These are phyloP conservation scores for Nidula microcarpa DNA, from an alignment of 768 basidiomycete species.

Conservation along the genomic window DNA sequence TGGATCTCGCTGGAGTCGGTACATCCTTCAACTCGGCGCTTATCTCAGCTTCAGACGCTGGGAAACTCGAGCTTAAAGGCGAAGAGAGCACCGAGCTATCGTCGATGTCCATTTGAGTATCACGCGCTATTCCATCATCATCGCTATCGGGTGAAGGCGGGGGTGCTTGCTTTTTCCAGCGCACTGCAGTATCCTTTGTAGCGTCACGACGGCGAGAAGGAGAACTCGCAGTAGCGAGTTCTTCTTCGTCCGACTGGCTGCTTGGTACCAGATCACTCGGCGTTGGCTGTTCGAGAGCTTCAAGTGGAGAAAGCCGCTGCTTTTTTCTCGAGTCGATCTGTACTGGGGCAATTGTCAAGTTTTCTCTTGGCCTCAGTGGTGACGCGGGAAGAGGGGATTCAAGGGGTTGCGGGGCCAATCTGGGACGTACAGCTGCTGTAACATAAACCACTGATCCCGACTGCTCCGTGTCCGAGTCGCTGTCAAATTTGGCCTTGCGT, in stretches of 20 bases:
- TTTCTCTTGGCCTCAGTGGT: constrained; percentile 18
- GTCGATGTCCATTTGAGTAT: too few species aligned
- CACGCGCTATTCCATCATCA: neutral
- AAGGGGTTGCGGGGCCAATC: neutral
- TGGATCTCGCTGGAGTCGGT: too few species aligned
- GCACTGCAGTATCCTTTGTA: neutral
- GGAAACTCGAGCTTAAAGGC: too few species aligned
- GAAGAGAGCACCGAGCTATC: too few species aligned
- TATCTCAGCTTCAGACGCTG: too few species aligned
- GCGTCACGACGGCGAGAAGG: constrained; percentile 11
- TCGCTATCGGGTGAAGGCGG: neutral
- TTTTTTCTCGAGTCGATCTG: constrained; percentile 7
- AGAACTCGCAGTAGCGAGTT: constrained; percentile 26
- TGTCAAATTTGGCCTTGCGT: constrained; percentile 32
- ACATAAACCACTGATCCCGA: constrained; percentile 23
- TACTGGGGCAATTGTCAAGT: constrained; percentile 9
- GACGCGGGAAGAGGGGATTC: neutral
- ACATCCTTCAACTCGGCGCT: too few species aligned
- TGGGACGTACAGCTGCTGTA: constrained; percentile 15
- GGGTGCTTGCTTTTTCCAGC: neutral
- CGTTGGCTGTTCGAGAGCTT: constrained; percentile 6
- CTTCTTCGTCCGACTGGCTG: constrained; percentile 66
- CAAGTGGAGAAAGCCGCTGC: constrained; percentile 22
- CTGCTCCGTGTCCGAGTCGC: constrained; percentile 27
- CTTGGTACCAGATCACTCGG: constrained; percentile 46